phyloP scores from a whole-genome alignment of 2,329 filamentous ascomycete genomes.

The Cercospora beticola region DNA sequence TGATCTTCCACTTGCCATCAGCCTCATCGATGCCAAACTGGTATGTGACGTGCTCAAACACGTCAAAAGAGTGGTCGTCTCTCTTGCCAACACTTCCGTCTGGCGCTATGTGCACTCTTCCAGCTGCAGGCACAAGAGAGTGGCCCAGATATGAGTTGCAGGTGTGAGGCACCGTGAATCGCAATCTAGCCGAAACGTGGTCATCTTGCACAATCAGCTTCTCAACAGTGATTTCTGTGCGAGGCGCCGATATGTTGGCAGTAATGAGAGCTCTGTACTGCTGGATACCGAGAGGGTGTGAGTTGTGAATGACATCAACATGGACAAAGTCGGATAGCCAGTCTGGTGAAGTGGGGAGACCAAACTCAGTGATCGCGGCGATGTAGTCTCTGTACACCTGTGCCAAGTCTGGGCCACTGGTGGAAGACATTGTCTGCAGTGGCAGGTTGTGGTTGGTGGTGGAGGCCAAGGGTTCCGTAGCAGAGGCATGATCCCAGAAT shows the following conservation, averaged over 20 bases:
- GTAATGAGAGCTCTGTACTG: slow-evolving; percentile 11
- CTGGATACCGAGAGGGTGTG: neutral
- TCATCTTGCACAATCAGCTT: slow-evolving; percentile 5
- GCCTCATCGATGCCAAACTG: slow-evolving; percentile 3
- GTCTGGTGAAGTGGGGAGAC: neutral
- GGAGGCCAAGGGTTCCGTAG: neutral
- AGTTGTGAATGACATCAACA: slow-evolving; percentile 14
- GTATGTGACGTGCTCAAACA: slow-evolving; percentile 14
- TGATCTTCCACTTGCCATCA: slow-evolving; percentile 10
- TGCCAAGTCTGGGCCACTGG: neutral
- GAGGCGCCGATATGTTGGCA: slow-evolving; percentile 5
- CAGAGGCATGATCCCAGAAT: neutral
- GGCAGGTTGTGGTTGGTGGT: neutral
- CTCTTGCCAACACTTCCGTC: neutral
- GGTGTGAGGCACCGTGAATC: slow-evolving; percentile 4
- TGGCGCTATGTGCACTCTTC: neutral
- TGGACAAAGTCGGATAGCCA: slow-evolving; percentile 7
- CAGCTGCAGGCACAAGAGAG: neutral
- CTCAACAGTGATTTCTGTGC: slow-evolving; percentile 4
- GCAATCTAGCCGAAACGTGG: slow-evolving; percentile 3
- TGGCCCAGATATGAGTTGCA: slow-evolving; percentile 2
- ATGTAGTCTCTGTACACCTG: neutral
- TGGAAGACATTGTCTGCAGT: neutral
- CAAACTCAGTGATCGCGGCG: neutral
- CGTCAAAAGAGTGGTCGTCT: neutral